Conservation (phyloP, 2,329 filamentous ascomycete species). For the Tolypocladium cylindrosporum region DNA sequence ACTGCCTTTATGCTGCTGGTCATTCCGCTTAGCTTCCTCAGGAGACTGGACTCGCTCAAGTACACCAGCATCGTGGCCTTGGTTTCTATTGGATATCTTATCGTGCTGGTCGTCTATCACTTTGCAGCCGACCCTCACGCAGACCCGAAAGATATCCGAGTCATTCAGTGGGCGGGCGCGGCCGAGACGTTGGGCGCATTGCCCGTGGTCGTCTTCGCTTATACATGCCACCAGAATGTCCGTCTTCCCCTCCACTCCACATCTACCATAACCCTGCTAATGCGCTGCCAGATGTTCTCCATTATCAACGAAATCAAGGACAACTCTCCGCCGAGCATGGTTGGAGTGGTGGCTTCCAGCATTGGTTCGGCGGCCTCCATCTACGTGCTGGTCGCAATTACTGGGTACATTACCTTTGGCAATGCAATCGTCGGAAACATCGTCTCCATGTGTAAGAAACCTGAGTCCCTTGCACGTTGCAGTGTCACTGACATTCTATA, state of each 20-base stretch:
- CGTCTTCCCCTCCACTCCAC: conserved; percentile 13
- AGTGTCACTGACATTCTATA: conserved; percentile 9
- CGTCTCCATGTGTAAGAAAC: conserved; percentile 70
- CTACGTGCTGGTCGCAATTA: conserved; percentile 87
- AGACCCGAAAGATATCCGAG: conserved; percentile 63
- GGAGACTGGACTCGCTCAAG: conserved; percentile 87
- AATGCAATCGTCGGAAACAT: conserved; percentile 87
- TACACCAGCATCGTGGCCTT: conserved; percentile 91
- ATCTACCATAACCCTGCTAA: conserved; percentile 5
- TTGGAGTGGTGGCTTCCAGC: conserved; percentile 68
- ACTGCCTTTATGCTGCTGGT: conserved; percentile 95
- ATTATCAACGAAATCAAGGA: conserved; percentile 91
- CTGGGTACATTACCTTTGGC: conserved; percentile 92
- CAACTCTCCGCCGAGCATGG: conserved; percentile 64
- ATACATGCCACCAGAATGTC: conserved; percentile 97
- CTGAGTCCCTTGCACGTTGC: neutral
- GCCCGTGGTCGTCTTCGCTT: conserved; percentile 96
- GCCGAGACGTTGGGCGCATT: conserved; percentile 74
- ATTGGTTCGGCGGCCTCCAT: conserved; percentile 82
- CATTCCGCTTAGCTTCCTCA: conserved; percentile 87
- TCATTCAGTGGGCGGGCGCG: conserved; percentile 70
- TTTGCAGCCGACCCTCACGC: conserved; percentile 71
- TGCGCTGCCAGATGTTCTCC: conserved; percentile 74
- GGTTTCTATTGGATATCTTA: conserved; percentile 87
- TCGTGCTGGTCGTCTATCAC: conserved; percentile 87